Base-by-base conservation (phyloP, 78 protist genomes). In the Isochrysis galbana region DNA sequence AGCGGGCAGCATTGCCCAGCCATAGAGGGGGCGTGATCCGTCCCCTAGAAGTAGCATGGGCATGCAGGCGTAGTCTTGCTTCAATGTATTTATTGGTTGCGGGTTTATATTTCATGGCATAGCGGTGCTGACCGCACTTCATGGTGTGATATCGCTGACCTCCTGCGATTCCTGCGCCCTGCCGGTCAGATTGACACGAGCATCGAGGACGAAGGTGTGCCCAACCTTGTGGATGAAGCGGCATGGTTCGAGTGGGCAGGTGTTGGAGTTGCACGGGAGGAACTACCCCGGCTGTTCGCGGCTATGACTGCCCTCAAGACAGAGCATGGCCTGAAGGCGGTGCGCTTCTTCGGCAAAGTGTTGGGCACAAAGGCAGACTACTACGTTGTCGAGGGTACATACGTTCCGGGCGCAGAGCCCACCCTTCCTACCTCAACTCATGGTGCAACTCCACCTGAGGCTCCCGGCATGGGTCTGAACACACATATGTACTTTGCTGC, bases 281-380 rank as follows among this genome's bases (percentile, higher is more conserved):
- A 78, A 47, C 23, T 17, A 19, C 42, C 7, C 34, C 51, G 45
- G 32, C 38, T 78, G 51, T 41, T 2, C 48, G 51, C n/a, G 22
- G 46, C 51, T 32, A 19, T 78, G 87, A 5, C 29, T 19, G 7
- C 3, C 39, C 46, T 78, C 39, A 1, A 11, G 87, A 5, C 7
- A 34, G 36, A 0, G 36, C 22, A 78, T 7, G 34, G 11, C 26
- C 87, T 78, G 38, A 25, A 11, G 87, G 1, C 46, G 34, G 34
- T 78, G 38, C 87, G 87, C 2, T 78, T 78, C 48, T 78, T 78
- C 48, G 87, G 87, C 46, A 78, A 78, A 47, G 34, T 78, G 23
- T 47, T 78, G 25, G 87, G 87, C 48, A 78, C 87, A 1, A 19
- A 7, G n/a, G 51, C 46, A 21, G 51, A 78, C 51, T 78, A 78